Evolutionary conservation across 345 rosid species (phyloP).

Genomic region (Salix suchowensis): DNA sequence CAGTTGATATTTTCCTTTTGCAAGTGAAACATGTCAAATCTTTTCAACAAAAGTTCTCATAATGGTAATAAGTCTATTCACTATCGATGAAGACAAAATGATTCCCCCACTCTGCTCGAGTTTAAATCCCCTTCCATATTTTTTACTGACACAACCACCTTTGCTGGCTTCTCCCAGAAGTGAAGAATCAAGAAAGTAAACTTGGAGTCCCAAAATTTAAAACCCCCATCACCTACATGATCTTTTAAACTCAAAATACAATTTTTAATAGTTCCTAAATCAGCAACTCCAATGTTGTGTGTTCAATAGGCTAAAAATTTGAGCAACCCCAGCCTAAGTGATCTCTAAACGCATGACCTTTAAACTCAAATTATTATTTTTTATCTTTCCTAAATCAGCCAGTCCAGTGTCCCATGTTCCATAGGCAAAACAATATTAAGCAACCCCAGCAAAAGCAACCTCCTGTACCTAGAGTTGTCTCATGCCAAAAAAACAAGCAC

Average conservation of each 20-base stretch:
- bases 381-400: too few species aligned
- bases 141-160: not conserved
- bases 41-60: not conserved
- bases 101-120: not conserved
- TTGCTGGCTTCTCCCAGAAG: not conserved
- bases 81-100: not conserved
- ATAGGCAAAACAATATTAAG: not conserved
- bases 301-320: too few species aligned
- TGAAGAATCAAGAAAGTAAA: not conserved
- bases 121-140: not conserved
- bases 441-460: not conserved
- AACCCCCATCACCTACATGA: too few species aligned
- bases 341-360: too few species aligned
- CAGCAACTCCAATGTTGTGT: too few species aligned
- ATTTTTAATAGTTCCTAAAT: too few species aligned
- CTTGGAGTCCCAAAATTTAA: not conserved
- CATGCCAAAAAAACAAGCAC: slow-evolving; percentile 14
- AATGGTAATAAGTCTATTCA: not conserved
- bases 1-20: not conserved
- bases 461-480: slow-evolving; percentile 10
- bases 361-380: too few species aligned
- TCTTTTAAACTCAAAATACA: too few species aligned
- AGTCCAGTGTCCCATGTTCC: too few species aligned
- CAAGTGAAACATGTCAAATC: not conserved
- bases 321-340: too few species aligned